Evolutionary conservation across 2,329 filamentous ascomycete genomes (phyloP), one percentile per base, ranked within the genome.

Genomic region (Colletotrichum graminicola): DNA sequence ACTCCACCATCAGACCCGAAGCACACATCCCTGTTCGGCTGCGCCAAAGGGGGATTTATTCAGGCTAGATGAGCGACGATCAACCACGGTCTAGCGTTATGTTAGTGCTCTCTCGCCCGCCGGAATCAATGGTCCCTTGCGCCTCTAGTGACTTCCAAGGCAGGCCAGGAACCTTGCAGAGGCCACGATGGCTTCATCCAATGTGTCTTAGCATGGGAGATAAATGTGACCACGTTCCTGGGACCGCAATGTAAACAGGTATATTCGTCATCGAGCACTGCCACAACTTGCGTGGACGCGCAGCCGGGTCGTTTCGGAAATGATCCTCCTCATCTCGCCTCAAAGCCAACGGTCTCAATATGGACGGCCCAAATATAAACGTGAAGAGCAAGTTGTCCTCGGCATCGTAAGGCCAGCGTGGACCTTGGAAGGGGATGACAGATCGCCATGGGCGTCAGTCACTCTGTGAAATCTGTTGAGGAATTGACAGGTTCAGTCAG

Each of bases 281-380:
- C 69, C 69, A 63, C n/a, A 7, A 39, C n/a, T 56, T 59, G 60
- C 60, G 59, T 72, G 47, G 57, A 26, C 34, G 21, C 36, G 34
- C 34, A 52, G 47, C 60, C 5, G 32, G n/a, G 26, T 14, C 12
- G 63, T 70, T 70, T 62, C 49, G 55, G 26, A 66, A 39, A 23
- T 21, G 45, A 39, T 26, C 56, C 32, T 32, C 34, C 32, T 72
- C 69, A 72, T 72, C 52, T 72, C 65, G 65, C 59, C 68, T 64
- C 64, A 41, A 67, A 57, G 68, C 64, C 68, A 67, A 32, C 23
- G 39, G 21, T 26, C 36, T 51, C 23, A 32, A 23, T 52, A 52
- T 52, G 10, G 16, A 41, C 16, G 10, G 43, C 23, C 11, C 34
- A 54, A 52, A 52, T 12, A 5, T 51, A 36, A 3, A 47, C 34